Evolutionary conservation across 805 yeast species (phyloP).

Genomic region (Sugiyamaella lignohabitans): DNA sequence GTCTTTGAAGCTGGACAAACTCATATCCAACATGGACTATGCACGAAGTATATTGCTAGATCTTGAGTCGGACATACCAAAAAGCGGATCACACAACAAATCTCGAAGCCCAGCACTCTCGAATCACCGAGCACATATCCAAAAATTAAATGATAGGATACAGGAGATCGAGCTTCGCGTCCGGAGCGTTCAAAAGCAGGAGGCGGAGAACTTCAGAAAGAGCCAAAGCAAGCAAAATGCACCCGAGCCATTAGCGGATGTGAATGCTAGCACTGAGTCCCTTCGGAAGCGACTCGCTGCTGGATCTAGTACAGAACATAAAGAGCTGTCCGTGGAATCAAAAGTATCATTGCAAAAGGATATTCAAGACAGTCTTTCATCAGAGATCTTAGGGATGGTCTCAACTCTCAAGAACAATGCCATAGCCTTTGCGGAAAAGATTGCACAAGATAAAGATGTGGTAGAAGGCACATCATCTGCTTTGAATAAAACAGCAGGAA

Average conservation of each 20-base stretch:
- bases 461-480: slow-evolving; percentile 32
- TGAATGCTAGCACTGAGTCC: not conserved
- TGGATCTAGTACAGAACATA: not conserved
- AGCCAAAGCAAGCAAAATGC: slow-evolving; percentile 1
- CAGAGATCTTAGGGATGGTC: slow-evolving; percentile 45
- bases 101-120: not conserved
- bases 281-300: not conserved
- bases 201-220: slow-evolving; percentile 2
- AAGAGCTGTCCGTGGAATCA: slow-evolving; percentile 15
- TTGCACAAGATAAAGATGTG: slow-evolving; percentile 32
- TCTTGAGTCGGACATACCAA: slow-evolving; percentile 9
- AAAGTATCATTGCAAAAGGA: slow-evolving; percentile 26
- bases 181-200: slow-evolving; percentile 8
- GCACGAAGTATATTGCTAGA: slow-evolving; percentile 19
- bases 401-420: slow-evolving; percentile 44
- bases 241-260: not conserved
- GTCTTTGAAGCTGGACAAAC: slow-evolving; percentile 16
- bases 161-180: slow-evolving; percentile 12
- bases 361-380: slow-evolving; percentile 43
- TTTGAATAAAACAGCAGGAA: slow-evolving; percentile 29
- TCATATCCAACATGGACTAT: slow-evolving; percentile 18
- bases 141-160: slow-evolving; percentile 14
- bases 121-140: slow-evolving; percentile 7
- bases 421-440: slow-evolving; percentile 35
- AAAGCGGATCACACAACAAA: slow-evolving; percentile 3